Base-by-base conservation (phyloP, 495 filamentous ascomycete species). In the Ramalina peruviana region DNA sequence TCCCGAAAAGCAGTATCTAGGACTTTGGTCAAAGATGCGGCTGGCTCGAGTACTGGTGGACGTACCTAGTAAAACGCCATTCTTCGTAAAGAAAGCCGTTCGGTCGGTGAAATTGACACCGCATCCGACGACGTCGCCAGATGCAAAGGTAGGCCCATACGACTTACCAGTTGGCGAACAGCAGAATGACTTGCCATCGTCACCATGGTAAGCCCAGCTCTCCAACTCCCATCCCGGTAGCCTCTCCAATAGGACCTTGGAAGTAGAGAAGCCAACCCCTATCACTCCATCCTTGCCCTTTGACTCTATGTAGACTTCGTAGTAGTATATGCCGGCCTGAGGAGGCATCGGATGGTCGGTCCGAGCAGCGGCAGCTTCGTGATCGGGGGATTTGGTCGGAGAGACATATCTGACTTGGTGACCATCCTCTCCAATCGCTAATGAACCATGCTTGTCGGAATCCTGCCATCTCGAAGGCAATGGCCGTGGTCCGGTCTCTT, bases 181-280 rank as follows among this genome's bases (percentile, higher is more conserved):
- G 41, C 82, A 78, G 59, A 93, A 99, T 40, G 79, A 79, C 55
- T 89, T 80, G 26, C 92, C 92, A 63, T 99, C 92, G 62, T 99
- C 93, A 21, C 92, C 89, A 60, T 99, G 92, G 60, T 94, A 99
- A 36, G 86, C 92, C 87, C 87, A 99, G 1, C 88, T 95, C 39
- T 95, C 88, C 19, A 80, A 79, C 59, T 99, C 92, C 92, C 90
- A 97, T 20, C 92, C 92, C 0, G 90, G 88, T 26, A 94, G 75
- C 55, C 88, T 72, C 53, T 82, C 79, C n/a, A 95, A 72, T 0
- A 79, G 75, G 11, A 86, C 86, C 48, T 78, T 83, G 49, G 73
- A 72, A 27, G 75, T 76, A 2, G 83, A 86, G 62, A 99, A 95
- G 9, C 92, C 92, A 53, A 99, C 80, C 19, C 81, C 88, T 54